These are phyloP conservation scores for Monilinia vaccinii-corymbosi DNA, from an alignment of 2,329 filamentous ascomycete species.

Conservation along the genomic window DNA sequence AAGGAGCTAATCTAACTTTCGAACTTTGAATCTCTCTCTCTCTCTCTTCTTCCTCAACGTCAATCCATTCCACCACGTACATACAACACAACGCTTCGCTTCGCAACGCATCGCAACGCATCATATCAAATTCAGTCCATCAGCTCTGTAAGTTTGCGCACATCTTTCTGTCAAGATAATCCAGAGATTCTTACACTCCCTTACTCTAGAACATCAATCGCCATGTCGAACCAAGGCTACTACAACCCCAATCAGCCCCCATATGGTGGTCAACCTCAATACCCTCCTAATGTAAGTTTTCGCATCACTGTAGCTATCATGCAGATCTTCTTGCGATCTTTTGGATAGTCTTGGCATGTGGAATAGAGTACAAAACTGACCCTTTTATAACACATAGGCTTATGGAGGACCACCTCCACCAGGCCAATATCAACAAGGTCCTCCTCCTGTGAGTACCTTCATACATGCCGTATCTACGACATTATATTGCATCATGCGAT, in stretches of 20 bases:
- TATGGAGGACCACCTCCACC: constrained; percentile 16
- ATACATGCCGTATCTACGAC: background rate
- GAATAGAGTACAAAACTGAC: constrained; percentile 7
- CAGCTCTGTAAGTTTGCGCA: background rate
- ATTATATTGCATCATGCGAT: background rate
- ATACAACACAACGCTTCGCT: background rate
- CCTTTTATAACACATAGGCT: background rate
- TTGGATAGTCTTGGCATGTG: constrained; percentile 6
- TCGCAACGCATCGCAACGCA: too few species aligned
- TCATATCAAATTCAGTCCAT: background rate
- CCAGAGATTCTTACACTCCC: background rate
- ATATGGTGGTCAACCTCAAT: constrained; percentile 28
- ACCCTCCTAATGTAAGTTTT: constrained; percentile 21
- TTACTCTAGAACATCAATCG: background rate
- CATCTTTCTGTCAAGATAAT: background rate
- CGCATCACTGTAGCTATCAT: background rate
- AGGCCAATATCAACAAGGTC: constrained; percentile 16
- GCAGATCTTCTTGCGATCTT: constrained; percentile 1
- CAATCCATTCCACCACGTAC: background rate
- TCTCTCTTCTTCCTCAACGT: background rate
- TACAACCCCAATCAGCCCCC: constrained; percentile 31
- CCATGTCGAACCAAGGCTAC: constrained; percentile 27
- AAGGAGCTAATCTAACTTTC: constrained; percentile 4
- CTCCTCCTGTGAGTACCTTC: constrained; percentile 2
- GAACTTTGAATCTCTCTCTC: background rate